Conservation (phyloP, 441 rosid genomes). For the Adansonia gregorii region DNA sequence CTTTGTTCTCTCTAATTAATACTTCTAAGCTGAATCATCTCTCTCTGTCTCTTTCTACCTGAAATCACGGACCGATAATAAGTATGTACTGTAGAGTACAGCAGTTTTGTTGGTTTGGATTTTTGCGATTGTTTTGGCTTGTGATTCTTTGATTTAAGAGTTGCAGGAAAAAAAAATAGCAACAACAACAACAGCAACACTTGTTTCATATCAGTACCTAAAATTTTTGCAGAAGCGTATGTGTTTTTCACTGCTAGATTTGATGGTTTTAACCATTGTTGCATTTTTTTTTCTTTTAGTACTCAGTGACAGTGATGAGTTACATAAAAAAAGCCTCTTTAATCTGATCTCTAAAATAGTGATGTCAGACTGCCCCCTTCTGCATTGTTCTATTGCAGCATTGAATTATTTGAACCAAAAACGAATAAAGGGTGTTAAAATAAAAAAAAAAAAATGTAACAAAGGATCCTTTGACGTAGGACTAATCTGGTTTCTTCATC, state of each 20-base stretch:
- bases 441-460: too few species aligned
- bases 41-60: constrained; percentile 24
- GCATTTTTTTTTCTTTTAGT: constrained; percentile 26
- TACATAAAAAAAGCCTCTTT: too few species aligned
- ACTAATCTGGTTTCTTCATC: too few species aligned
- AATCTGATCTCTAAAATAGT: too few species aligned
- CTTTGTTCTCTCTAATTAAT: too few species aligned
- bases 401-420: not conserved
- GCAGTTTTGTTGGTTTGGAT: constrained; percentile 39
- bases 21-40: not conserved
- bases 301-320: not conserved
- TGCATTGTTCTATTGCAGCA: not conserved
- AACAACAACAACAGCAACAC: not conserved
- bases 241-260: constrained; percentile 38
- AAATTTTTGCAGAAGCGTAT: constrained; percentile 46
- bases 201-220: constrained; percentile 27
- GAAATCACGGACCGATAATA: constrained; percentile 56
- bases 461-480: too few species aligned
- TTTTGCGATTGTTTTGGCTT: constrained; percentile 42
- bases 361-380: not conserved
- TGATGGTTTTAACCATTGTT: constrained; percentile 34
- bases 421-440: not conserved
- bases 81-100: constrained; percentile 57
- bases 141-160: constrained; percentile 44
- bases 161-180: not conserved